Base-by-base conservation (phyloP, 2,329 filamentous ascomycete species). In the Colletotrichum higginsianum region DNA sequence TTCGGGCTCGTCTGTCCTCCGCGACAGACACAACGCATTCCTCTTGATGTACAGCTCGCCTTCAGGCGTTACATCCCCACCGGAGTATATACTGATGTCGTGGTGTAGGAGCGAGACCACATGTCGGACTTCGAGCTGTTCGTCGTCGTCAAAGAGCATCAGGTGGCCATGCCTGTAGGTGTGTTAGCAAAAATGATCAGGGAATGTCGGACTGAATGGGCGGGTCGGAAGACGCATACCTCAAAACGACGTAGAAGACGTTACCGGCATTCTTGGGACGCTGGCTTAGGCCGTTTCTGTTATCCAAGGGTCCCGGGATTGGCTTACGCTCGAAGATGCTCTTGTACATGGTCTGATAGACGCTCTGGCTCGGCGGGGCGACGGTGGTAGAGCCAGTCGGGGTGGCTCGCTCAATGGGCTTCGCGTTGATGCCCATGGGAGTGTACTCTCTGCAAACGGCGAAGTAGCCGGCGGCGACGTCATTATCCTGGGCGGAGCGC, bases 301-400 rank as follows among this genome's bases (percentile, higher is more conserved):
- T 83, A 57, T 89, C 87, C 66, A 88, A 75, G 2, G 86, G 85
- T 1, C 82, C 82, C 2, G 84, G 75, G 11, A 78, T 76, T 46
- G 84, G 86, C 77, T 92, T 95, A 77, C 96, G 90, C 77, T 98
- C 95, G 80, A 99, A 98, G 73, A 99, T 92, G 80, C 93, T 98
- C 79, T 95, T 88, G 83, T 99, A 99, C 94, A 99, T 98, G 80
- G 93, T 93, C 87, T 98, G 96, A 82, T 98, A 98, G 47, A 99
- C 96, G 80, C 96, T 98, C 67, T 93, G 95, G 78, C 94, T 97
- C 67, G 95, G 93, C 52, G 93, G 86, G 44, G 92, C 90, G 55
- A 96, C 91, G 18, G 93, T 92, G 63, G 89, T 83, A 67, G 93
- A 91, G 21, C 94, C 94, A 15, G 94, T 89, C 7, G 95, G 94